Evolutionary conservation across 2,329 filamentous ascomycete genomes (phyloP).

Genomic region (Cercospora sp.): DNA sequence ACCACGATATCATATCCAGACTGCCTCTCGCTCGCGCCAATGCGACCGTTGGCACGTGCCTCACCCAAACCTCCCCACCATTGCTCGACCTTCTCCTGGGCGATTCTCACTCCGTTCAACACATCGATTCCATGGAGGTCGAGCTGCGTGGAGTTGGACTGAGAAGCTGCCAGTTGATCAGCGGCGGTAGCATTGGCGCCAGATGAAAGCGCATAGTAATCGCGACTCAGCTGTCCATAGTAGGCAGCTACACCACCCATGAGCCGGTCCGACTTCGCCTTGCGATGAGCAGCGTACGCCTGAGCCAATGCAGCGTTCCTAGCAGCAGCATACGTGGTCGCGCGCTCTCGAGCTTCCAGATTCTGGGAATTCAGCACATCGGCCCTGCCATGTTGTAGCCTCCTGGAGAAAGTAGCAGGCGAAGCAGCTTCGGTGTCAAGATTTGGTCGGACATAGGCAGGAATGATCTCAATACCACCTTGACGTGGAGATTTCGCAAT

Average conservation of each 20-base stretch:
- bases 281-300: conserved; percentile 60
- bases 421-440: not conserved
- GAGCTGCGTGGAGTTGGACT: conserved; percentile 60
- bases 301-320: conserved; percentile 57
- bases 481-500: conserved; percentile 41
- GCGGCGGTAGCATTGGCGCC: conserved; percentile 66
- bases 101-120: conserved; percentile 76
- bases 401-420: not conserved
- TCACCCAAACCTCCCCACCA: conserved; percentile 82
- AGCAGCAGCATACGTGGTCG: conserved; percentile 45
- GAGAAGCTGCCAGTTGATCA: conserved; percentile 66
- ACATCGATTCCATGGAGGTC: conserved; percentile 87
- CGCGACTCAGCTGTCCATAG: conserved; percentile 70
- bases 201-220: conserved; percentile 60
- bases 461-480: conserved; percentile 52
- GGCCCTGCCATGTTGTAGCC: not conserved
- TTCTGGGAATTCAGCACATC: not conserved
- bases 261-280: conserved; percentile 67
- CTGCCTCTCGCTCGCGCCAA: conserved; percentile 46
- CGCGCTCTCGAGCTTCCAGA: conserved; percentile 28
- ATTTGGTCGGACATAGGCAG: conserved; percentile 47
- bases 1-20: conserved; percentile 74
- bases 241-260: conserved; percentile 75
- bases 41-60: conserved; percentile 53
- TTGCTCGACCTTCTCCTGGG: conserved; percentile 61